These are phyloP conservation scores for Amoebophrya sp. DNA, from an alignment of 169 alveolate genomes.

Conservation along the genomic window DNA sequence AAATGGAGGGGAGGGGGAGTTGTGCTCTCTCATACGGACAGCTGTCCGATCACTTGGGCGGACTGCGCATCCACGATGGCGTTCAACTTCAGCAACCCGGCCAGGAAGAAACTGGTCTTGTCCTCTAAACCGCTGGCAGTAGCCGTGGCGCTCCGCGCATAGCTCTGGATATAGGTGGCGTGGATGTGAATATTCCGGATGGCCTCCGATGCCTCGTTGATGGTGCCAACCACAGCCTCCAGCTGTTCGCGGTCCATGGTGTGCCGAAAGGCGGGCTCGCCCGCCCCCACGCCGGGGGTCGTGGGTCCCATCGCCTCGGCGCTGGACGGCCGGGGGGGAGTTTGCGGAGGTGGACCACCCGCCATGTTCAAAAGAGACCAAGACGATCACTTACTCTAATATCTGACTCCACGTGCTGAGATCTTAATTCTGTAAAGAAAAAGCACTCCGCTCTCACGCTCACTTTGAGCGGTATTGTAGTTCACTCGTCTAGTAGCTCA, in stretches of 20 bases:
- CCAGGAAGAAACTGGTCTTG: not conserved
- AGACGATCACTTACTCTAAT: no score
- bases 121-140: not conserved
- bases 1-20: no score
- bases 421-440: no score
- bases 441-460: no score
- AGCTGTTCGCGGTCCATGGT: not conserved
- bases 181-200: not conserved
- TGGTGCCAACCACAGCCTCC: not conserved
- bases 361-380: no score
- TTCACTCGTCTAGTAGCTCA: no score
- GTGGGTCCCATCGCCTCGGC: no score
- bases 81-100: not conserved
- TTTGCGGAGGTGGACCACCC: no score
- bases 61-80: not conserved
- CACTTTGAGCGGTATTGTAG: no score
- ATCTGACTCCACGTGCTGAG: no score
- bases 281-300: not conserved
- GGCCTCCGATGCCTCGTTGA: not conserved
- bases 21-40: no score
- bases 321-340: no score
- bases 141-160: not conserved
- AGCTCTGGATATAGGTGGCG: not conserved
- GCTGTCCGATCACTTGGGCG: not conserved
- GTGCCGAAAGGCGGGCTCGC: not conserved